Percentiles rank a stretch among this genome's conserved stretches.
These are phyloP conservation scores for Thraustochytrium sp. DNA, from an alignment of 352 stramenopile species.

Conservation along the genomic window DNA sequence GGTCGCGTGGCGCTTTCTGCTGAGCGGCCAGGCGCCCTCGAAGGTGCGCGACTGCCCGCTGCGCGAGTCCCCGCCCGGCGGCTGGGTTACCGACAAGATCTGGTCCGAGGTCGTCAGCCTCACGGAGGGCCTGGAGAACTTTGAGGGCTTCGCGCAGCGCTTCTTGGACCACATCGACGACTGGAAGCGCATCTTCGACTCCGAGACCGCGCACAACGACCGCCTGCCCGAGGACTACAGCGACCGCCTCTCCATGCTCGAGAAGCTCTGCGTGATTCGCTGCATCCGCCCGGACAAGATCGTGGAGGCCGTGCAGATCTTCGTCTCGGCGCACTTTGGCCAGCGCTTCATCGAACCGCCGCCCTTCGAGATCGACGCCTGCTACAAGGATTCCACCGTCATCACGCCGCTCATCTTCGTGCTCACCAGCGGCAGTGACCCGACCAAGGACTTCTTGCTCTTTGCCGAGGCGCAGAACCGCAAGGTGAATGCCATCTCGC, in stretches of 20 bases:
- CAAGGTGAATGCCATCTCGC: constrained; percentile 86
- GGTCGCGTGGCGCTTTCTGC: constrained; percentile 80
- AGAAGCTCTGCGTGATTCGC: constrained; percentile 79
- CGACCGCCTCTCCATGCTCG: constrained; percentile 67
- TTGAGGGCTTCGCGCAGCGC: constrained; percentile 83
- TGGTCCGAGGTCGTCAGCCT: constrained; percentile 59
- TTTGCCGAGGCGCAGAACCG: constrained; percentile 72
- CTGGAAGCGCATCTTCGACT: constrained; percentile 65
- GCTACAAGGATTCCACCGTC: constrained; percentile 86
- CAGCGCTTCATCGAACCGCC: constrained; percentile 85
- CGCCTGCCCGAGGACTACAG: constrained; percentile 60
- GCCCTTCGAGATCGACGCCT: constrained; percentile 84
- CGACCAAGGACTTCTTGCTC: constrained; percentile 86
- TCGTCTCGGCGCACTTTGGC: constrained; percentile 69
- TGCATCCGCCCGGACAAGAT: constrained; percentile 86
- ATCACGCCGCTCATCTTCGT: constrained; percentile 93
- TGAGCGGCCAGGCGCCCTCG: constrained; percentile 64
- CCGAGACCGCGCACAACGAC: constrained; percentile 67
- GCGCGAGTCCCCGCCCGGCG: constrained; percentile 54
- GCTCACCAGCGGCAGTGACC: constrained; percentile 83
- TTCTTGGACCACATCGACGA: constrained; percentile 57
- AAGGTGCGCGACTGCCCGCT: constrained; percentile 28
- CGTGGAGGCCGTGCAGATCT: constrained; percentile 79
- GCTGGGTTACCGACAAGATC: constrained; percentile 61
- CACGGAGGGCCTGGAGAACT: constrained; percentile 65